These are phyloP conservation scores for Senna tora DNA, from an alignment of 306 rosid genomes.

Conservation along the genomic window DNA sequence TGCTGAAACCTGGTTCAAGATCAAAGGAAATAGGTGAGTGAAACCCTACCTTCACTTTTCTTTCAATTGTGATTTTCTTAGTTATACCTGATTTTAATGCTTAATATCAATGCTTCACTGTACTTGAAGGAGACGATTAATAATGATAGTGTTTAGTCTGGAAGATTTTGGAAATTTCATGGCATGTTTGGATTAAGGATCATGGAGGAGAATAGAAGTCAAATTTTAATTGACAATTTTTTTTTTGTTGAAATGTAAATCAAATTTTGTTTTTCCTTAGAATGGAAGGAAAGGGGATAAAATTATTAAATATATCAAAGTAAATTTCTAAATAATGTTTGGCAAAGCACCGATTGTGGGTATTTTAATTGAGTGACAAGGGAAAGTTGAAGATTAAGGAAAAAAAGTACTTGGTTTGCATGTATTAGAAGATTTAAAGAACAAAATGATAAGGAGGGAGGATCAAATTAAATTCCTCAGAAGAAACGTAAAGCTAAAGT, in stretches of 20 bases:
- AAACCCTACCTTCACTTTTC: constrained; percentile 29
- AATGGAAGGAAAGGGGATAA: background rate
- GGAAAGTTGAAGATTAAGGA: constrained; percentile 37
- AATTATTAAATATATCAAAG: background rate
- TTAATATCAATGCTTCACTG: background rate
- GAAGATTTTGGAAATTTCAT: no score
- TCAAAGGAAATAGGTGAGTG: constrained; percentile 88
- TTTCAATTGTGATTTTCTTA: constrained; percentile 8
- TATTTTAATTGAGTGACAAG: constrained; percentile 38
- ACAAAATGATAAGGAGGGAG: constrained; percentile 28
- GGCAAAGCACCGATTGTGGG: background rate
- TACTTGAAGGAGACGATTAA: constrained; percentile 26
- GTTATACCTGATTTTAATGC: constrained; percentile 15
- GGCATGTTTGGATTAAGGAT: no score
- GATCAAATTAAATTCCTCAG: constrained; percentile 43
- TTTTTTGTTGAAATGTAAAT: no score
- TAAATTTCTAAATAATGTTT: no score
- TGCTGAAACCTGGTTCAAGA: constrained; percentile 98
- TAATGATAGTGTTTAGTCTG: no score
- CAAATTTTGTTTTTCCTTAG: no score
- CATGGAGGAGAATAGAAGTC: background rate
- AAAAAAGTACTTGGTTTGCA: constrained; percentile 34
- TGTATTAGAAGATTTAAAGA: constrained; percentile 35
- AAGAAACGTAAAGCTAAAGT: constrained; percentile 45
- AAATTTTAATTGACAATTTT: no score